Evolutionary conservation across 495 filamentous ascomycete species (phyloP), one percentile per base, ranked within the genome.

Genomic region (Tetracladium setigerum): DNA sequence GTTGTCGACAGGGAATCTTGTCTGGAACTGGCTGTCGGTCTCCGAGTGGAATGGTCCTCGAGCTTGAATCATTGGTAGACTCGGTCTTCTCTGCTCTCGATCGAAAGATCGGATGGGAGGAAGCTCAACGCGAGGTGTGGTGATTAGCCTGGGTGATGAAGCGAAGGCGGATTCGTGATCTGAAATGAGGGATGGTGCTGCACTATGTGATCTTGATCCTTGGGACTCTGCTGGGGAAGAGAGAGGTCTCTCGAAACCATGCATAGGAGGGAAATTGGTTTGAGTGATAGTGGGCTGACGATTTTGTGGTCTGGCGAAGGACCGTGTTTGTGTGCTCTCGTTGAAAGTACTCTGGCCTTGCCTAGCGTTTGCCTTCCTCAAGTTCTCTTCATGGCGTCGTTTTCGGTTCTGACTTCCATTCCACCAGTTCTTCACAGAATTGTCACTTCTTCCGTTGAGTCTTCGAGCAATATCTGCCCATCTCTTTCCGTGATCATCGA

Each of bases 351-450:
- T 46, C 47, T 60, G 24, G 54, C 34, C 19, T 49, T 50, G 46
- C 24, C 51, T 41, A 17, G 50, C 54, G 58, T 59, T 57, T 58
- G 70, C 46, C 59, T 69, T 52, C 66, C 68, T 60, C 64, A 73
- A 67, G 55, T 62, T 69, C 58, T 69, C 41, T 27, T 27, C 22
- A 27, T 27, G 22, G 38, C 75, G 68, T 54, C 68, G 66, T 52
- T 76, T 66, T 55, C 90, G 79, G 67, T 96, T 95, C 81, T 87
- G 83, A 60, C 86, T 86, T 30, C 92, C 91, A 65, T 98, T 97
- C 87, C 87, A 96, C 88, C 89, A 97, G 67, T 98, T 98, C 78
- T 98, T 98, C 41, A 98, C 89, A 30, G 87, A 86, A 60, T 98
- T 98, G 72, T 98, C 92, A 68, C 89, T 95, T 55, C 92, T 81